Evolutionary conservation across 2,329 filamentous ascomycete genomes (phyloP), one percentile per base, ranked within the genome.

Genomic region (Cadophora luteo-olivacea): DNA sequence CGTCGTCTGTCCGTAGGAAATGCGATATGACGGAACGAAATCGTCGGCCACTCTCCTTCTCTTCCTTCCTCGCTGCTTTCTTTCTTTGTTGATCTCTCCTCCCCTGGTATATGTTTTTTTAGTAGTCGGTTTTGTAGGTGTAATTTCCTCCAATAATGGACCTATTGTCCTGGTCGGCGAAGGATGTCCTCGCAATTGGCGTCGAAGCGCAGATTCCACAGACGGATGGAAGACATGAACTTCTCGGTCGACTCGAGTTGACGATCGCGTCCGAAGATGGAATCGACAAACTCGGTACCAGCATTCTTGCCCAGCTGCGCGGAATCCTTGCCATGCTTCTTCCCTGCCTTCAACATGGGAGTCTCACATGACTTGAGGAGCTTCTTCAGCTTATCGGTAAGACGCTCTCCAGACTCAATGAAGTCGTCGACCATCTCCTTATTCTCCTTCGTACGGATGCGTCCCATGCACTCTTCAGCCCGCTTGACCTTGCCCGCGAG

Each of bases 101-200:
- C 52, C 52, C 52, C 25, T 55, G 12, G 19, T 54, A 29, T 36
- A 19, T 57, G 16, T 58, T 12, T 58, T 33, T 58, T 49, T 49
- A 1, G 45, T 49, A 22, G 16, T 41, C 14, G 19, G 9, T 22
- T 22, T 22, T 24, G 33, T 36, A 36, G 32, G 29, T 38, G 19
- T 36, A 38, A 33, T 58, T 14, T 38, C 19, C 52, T 55, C 25
- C 52, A 55, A 58, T 58, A 24, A n/a, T 32, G 22, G 29, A 63
- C 64, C 66, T 78, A 75, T 70, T 75, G 74, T 67, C 73, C 72
- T 51, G 89, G 89, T 76, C 85, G 84, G 74, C 82, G 82, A 69
- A 98, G 84, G 74, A 98, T 95, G 33, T 95, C 92, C 77, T 97
- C 93, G 82, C 94, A 97, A 84, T 98, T 97, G 80, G 92, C 93